Conservation (phyloP, 2,329 filamentous ascomycete species). For the Diaporthe longicolla region DNA sequence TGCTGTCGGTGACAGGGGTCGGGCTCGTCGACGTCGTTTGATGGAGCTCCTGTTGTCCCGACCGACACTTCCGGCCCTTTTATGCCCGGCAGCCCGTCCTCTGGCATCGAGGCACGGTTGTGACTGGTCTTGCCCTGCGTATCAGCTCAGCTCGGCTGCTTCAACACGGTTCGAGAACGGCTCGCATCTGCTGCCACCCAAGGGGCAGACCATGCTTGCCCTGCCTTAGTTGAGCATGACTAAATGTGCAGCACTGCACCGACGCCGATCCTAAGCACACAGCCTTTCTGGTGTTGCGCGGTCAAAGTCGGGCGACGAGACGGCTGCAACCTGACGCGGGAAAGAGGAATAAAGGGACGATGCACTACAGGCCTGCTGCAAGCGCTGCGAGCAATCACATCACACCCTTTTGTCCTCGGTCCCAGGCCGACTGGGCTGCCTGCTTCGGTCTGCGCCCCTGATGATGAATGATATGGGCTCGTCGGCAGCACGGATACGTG, state of each 20-base stretch:
- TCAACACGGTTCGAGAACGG: constrained; percentile 31
- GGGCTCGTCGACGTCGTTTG: constrained; percentile 31
- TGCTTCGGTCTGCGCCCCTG: constrained; percentile 24
- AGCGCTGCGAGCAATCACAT: constrained; percentile 33
- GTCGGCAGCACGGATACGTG: constrained; percentile 20
- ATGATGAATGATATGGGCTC: constrained; percentile 13
- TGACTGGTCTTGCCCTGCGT: constrained; percentile 33
- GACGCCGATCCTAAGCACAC: constrained; percentile 29
- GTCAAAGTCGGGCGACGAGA: constrained; percentile 32
- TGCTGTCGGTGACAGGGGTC: constrained; percentile 30
- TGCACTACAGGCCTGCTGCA: constrained; percentile 29
- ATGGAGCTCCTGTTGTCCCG: constrained; percentile 31
- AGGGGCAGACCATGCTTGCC: constrained; percentile 29
- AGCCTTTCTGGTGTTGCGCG: constrained; percentile 33
- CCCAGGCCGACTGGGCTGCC: constrained; percentile 25
- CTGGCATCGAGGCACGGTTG: constrained; percentile 16
- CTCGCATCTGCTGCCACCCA: constrained; percentile 31
- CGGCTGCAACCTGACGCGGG: constrained; percentile 35
- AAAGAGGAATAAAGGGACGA: constrained; percentile 29
- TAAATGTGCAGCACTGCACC: constrained; percentile 33
- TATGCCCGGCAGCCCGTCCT: constrained; percentile 31
- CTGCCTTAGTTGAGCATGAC: constrained; percentile 29
- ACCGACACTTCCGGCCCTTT: constrained; percentile 33
- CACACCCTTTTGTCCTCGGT: constrained; percentile 27
- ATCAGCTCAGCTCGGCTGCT: constrained; percentile 32